A percentile compares a stretch with the other conserved stretches of the same genome.
phyloP scores from a whole-genome alignment of 768 basidiomycete species.

The Naganishia vaughanmartiniae region DNA sequence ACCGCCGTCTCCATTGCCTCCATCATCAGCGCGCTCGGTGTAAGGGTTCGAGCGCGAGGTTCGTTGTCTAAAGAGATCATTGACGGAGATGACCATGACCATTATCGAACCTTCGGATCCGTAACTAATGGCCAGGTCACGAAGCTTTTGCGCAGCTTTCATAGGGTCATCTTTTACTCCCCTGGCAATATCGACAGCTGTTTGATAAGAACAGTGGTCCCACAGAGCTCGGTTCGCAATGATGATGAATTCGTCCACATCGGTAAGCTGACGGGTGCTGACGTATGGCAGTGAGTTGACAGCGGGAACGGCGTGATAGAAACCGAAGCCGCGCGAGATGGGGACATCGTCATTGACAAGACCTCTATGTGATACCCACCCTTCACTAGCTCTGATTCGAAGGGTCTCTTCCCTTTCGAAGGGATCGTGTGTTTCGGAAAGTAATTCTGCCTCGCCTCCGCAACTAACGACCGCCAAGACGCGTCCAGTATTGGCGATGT shows the following conservation, averaged over 20 bases:
- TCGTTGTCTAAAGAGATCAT: slow-evolving; percentile 65
- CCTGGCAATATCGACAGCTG: slow-evolving; percentile 91
- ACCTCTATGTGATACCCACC: slow-evolving; percentile 88
- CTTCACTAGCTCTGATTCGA: slow-evolving; percentile 86
- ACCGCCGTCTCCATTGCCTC: slow-evolving; percentile 55
- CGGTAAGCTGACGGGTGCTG: slow-evolving; percentile 64
- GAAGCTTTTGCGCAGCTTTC: slow-evolving; percentile 92
- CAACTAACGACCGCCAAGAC: slow-evolving; percentile 80
- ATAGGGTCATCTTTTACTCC: slow-evolving; percentile 68
- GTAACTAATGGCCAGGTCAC: slow-evolving; percentile 95
- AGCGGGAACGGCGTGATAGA: slow-evolving; percentile 81
- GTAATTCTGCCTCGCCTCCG: slow-evolving; percentile 65
- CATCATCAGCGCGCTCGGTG: slow-evolving; percentile 54
- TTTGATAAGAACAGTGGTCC: slow-evolving; percentile 91
- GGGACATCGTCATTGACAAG: slow-evolving; percentile 87
- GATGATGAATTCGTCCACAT: slow-evolving; percentile 93
- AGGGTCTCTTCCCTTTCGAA: slow-evolving; percentile 78
- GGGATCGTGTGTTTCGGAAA: slow-evolving; percentile 83
- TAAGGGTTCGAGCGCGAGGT: slow-evolving; percentile 52
- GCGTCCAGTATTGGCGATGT: slow-evolving; percentile 86
- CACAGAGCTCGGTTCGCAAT: slow-evolving; percentile 88
- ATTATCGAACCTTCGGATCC: slow-evolving; percentile 89
- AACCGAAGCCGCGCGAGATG: slow-evolving; percentile 89
- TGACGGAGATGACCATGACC: slow-evolving; percentile 93
- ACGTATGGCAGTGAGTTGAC: slow-evolving; percentile 86